Evolutionary conservation across 129 eudicot genomes (phyloP), one percentile per base, ranked within the genome.

Genomic region (Helianthus tuberosus): DNA sequence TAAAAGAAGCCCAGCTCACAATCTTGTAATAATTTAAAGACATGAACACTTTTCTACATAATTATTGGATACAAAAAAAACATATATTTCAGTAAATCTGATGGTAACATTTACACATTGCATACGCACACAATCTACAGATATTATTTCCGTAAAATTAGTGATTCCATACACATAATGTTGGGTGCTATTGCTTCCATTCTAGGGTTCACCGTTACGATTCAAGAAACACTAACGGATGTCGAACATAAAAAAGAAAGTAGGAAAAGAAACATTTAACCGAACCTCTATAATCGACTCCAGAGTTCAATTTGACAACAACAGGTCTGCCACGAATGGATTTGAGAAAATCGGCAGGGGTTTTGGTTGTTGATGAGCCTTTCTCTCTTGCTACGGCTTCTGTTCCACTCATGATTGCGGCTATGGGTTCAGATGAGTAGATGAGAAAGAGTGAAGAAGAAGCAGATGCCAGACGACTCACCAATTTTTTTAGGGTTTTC

Each of bases 321-420:
- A 91, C 97, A 64, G 97, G 97, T 69, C 96, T 88, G 11, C 97
- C 97, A 1, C 97, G 92, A 61, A 91, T 91, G 13, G 97, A 91
- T 69, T 91, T 91, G 74, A 91, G 93, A 76, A 91, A 91, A 77
- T 91, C 97, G 16, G 97, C 86, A 3, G 97, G 97, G 36, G 96
- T 89, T 75, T 91, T 91, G 35, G 93, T 84, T 71, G 86, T 83
- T 27, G 83, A 63, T 16, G 89, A 83, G 3, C 25, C 65, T 47
- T 79, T 87, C 43, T 89, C 87, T 69, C 88, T 91, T 27, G 76
- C 68, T 23, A 86, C 36, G 48, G 81, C 86, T 48, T 70, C 88
- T 41, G 88, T 16, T 73, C 88, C 91, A 63, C 97, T 91, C 97
- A 91, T 90, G 77, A 53, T 68, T 59, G 16, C 15, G 50, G 54